Evolutionary conservation across 805 yeast species (phyloP), one percentile per base, ranked within the genome.

Genomic region (Wickerhamiella musiphila): DNA sequence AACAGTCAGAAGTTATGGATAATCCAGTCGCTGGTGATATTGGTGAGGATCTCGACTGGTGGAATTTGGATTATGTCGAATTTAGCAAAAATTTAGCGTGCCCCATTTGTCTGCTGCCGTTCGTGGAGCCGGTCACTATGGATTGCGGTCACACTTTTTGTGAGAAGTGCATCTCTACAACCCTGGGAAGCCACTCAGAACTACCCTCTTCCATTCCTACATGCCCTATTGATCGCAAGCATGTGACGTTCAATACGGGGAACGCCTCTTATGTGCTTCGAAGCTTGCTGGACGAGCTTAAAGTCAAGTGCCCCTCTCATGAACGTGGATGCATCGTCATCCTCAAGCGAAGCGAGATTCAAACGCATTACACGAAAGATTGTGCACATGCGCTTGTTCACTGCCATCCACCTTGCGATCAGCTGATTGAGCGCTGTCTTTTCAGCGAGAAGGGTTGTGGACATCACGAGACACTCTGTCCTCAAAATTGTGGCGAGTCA

Each of bases 71-170:
- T 8, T 52, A 51, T 32, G 42, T 29, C 26, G 24, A 37, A 19
- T 17, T 35, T 12, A 33, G 30, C 4, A 49, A 51, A 25, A 52
- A 50, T 30, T 45, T 51, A 15, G 29, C 40, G 6, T 66, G 83
- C 41, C 79, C 82, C 3, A 68, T 74, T n/a, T 74, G 83, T 49
- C 73, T 68, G 37, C 63, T 65, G 24, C 77, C 78, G 4, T 66
- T 74, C 39, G 58, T 70, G 6, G 59, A 60, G 22, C 82, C 83
- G 1, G 56, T 63, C 39, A 66, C 73, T 5, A 75, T 82, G 1
- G 48, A 59, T 2, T 74, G 83, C 52, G 77, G 78, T 1, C 82
- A 74, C 45, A 70, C 77, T 0, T 74, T 73, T 42, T 74, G 83
- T 49, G 57, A 58, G 34, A 56, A 52, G 8, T 73, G 82, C 44